Base-by-base conservation (phyloP, 352 stramenopile genomes). In the Albugo laibachii region DNA sequence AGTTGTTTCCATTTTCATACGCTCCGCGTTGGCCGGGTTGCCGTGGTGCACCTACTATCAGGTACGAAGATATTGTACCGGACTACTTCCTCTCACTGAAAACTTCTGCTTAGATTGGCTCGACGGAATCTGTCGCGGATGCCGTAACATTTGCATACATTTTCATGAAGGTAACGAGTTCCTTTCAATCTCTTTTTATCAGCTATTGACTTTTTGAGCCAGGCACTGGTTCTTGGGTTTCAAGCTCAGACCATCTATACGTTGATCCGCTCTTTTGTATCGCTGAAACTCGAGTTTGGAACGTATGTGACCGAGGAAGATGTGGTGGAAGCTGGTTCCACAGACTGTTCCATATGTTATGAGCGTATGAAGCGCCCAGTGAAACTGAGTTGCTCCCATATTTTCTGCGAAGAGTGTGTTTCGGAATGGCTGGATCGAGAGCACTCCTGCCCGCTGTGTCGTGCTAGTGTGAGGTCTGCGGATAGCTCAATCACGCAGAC, bases 351-450 rank as follows among this genome's bases (percentile, higher is more conserved):
- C 12, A 88, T 88, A 40, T 88, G 75, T 58, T 88, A 88, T 48
- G 75, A 88, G 34, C 24, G 57, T 1, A 83, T 88, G 75, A 58
- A 69, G 5, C 52, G 55, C 19, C 75, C 75, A 10, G 75, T 88
- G 21, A 80, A 85, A 45, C 66, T 88, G 16, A 59, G 58, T 44
- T 88, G 75, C 41, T 63, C 69, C 36, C 75, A 88, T 56, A 74
- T 88, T 63, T 88, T 88, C 50, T 88, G 75, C 48, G 75, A 88
- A 55, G 75, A 85, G 36, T 88, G 75, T 48, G 72, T 88, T 40
- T 73, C 64, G 19, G 75, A 88, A 42, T 88, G 75, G 75, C 81
- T 88, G 49, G 71, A 88, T 35, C 72, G 78, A 46, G 75, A 88
- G 54, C 69, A 71, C n/a, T 83, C 69, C 2, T 88, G 75, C 20